Evolutionary conservation across 2,329 filamentous ascomycete species (phyloP).

Genomic region (Aspergillus sp.): DNA sequence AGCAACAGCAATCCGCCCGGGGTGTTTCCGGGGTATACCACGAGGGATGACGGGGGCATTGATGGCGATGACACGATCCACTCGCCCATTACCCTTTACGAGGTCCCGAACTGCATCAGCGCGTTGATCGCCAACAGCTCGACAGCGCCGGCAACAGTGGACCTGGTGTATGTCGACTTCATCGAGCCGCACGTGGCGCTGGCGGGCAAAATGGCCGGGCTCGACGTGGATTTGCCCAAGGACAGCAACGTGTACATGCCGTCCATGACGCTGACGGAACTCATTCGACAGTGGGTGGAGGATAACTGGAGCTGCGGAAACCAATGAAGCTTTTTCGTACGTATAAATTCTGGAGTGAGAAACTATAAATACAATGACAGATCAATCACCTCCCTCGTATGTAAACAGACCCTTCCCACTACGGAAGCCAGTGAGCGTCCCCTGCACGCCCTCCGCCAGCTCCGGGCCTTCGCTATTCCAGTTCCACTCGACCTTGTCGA

Average conservation of each 20-base stretch:
- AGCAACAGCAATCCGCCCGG: conserved; percentile 28
- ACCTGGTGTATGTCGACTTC: conserved; percentile 87
- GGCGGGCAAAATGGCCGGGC: conserved; percentile 56
- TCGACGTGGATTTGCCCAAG: conserved; percentile 37
- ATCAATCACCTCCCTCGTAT: conserved; percentile 47
- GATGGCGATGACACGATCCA: conserved; percentile 92
- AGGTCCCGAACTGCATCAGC: conserved; percentile 76
- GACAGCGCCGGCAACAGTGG: conserved; percentile 59
- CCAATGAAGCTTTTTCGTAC: neutral
- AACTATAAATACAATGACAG: neutral
- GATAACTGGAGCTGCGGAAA: conserved; percentile 42
- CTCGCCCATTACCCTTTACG: conserved; percentile 61
- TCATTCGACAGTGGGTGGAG: conserved; percentile 52
- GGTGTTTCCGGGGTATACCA: conserved; percentile 72
- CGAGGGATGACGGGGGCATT: conserved; percentile 67
- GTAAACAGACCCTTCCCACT: conserved; percentile 85
- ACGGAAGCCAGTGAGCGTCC: conserved; percentile 73
- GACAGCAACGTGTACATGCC: conserved; percentile 46
- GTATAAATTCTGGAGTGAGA: neutral
- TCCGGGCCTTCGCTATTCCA: conserved; percentile 65
- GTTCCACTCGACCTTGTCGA: conserved; percentile 73
- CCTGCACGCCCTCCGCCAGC: conserved; percentile 66
- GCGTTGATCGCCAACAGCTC: conserved; percentile 44
- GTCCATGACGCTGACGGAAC: conserved; percentile 45
- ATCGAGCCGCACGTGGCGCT: conserved; percentile 71